A percentile compares a stretch with the other conserved stretches of the same genome.
These are phyloP conservation scores for Lentinula boryana DNA, from an alignment of 768 basidiomycete species.

Conservation along the genomic window DNA sequence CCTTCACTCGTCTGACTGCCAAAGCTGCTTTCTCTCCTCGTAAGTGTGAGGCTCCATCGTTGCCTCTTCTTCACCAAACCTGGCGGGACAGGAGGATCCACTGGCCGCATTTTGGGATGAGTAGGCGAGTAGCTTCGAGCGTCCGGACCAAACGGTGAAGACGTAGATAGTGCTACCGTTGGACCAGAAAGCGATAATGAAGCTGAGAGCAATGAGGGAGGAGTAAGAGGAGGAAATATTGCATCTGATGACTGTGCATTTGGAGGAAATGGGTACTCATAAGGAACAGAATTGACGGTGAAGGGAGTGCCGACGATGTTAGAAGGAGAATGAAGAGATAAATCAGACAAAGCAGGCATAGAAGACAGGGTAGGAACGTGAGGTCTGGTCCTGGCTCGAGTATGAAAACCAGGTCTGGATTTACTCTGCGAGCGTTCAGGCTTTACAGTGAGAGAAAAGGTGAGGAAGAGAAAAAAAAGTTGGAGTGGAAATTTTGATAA, in stretches of 20 bases:
- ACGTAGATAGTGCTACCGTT: not conserved
- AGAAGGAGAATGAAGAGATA: slow-evolving; percentile 1
- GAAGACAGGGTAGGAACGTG: not conserved
- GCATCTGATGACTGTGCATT: not conserved
- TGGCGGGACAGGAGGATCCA: slow-evolving; percentile 3
- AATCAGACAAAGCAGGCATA: not conserved
- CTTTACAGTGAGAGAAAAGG: not conserved
- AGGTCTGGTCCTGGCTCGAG: not conserved
- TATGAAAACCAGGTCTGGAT: not conserved
- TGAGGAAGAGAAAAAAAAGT: not conserved
- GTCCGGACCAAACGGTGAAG: not conserved
- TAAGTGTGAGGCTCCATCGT: slow-evolving; percentile 1
- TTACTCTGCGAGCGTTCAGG: not conserved
- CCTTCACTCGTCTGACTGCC: not conserved
- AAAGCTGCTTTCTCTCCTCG: not conserved
- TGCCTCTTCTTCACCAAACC: not conserved
- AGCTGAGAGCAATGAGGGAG: not conserved
- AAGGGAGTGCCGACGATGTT: slow-evolving; percentile 6
- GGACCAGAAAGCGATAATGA: not conserved
- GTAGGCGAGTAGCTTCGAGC: not conserved
- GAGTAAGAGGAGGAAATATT: not conserved
- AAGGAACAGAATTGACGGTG: not conserved
- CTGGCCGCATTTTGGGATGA: not conserved
- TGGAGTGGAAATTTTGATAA: not conserved
- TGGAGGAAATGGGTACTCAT: slow-evolving; percentile 4